Base-by-base conservation (phyloP, 108 stramenopile genomes). In the Pseudonitzschia multiseries region DNA sequence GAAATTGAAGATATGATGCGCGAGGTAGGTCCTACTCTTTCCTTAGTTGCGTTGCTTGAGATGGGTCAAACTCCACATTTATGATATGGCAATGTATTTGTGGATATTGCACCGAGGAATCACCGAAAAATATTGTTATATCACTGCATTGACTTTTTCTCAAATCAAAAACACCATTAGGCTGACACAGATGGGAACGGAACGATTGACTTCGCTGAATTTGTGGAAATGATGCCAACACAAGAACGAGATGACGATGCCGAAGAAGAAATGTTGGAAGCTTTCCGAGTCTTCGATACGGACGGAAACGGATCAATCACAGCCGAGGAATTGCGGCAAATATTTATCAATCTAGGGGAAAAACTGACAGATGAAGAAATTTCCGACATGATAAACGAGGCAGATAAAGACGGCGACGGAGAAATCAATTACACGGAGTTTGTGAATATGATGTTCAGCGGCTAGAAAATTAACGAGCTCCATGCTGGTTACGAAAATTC, bases 1-100 rank as follows among this genome's bases (percentile, higher is more conserved):
- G 99, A 99, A 86, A 93, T 99, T 36, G 92, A 96, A 80, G 99
- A 99, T 82, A 99, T 99, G 99, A 99, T 99, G 85, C 96, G 98
- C 79, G 99, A 99, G 93, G 97, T 96, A 77, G 26, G 84, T 63
- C 8, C 18, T 26, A 4, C 24, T 63, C 8, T 26, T 26, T 5
- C n/a, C 43, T 48, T 50, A 8, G 13, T 26, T 44, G 1, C 21
- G 66, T 50, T 68, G 2, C 4, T 2, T 36, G 36, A 6, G 36
- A 36, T 36, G 6, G 4, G 2, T 6, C 36, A 36, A 36, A 6
- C 36, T 6, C 36, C 36, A 36, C 36, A 36, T 2, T 36, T 36
- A 36, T 36, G 6, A 5, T 36, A 6, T 36, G 36, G 36, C 36
- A 6, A 5, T 36, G 36, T 36, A 36, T 2, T 36, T 2, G 4